Base-by-base conservation (phyloP, 2,329 filamentous ascomycete genomes). In the Leptographium lundbergii region DNA sequence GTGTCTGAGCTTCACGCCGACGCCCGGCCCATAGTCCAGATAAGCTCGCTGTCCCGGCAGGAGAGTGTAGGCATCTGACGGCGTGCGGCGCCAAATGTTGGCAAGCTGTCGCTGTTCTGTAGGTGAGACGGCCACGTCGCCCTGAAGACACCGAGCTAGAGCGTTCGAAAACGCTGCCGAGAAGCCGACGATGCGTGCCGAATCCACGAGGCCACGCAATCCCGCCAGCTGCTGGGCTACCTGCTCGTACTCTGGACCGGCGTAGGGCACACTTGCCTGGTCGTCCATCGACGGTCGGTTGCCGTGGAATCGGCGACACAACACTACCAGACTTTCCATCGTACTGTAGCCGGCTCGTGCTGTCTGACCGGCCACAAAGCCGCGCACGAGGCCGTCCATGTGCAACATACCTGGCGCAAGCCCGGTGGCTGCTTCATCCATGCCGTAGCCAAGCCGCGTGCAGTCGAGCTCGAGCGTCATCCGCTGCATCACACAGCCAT, bases 401-500 rank as follows among this genome's bases (percentile, higher is more conserved):
- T 66, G 61, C 1, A 65, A 59, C 0, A 68, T 61, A 6, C 66
- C 67, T 3, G 61, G 58, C 6, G 51, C 45, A 2, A 75, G 59
- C 0, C 55, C 50, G 0, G 57, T 59, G 0, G 71, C 70, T 0
- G 62, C 57, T 5, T 63, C 63, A 1, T 61, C 56, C 3, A 66
- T 60, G 2, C 71, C 71, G 25, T 71, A 72, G 1, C 69, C 67
- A 10, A 74, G 65, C 13, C 67, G 69, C 0, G 74, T 70, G 64
- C 75, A 66, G 60, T 77, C 75, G 1, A 77, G 34, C 60, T 77
- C 75, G 11, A 77, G 55, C 1, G 68, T 67, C 25, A 77, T 62
- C 29, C 67, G 66, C 19, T 64, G 68, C 63, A 75, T 71, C 39
- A 72, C 70, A 1, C 63, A 57, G 1, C 68, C 69, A 54, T 75